These are phyloP conservation scores for Bipolaris gigantea DNA, from an alignment of 2,329 filamentous ascomycete species.

Conservation along the genomic window DNA sequence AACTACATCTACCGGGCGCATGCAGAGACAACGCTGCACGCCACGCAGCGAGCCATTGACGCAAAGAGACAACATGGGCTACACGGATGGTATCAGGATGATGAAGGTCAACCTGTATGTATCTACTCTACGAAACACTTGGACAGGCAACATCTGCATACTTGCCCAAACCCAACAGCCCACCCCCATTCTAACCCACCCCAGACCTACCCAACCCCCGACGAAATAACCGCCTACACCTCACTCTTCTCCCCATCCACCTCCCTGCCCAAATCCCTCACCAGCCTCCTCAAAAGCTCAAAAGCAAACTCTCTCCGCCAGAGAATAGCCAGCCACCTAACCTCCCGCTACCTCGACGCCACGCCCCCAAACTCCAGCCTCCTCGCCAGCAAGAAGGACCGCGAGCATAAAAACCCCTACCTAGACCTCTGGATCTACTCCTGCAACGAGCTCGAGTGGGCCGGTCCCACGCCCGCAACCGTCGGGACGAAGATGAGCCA, in stretches of 20 bases:
- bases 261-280: slow-evolving; percentile 63
- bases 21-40: slow-evolving; percentile 54
- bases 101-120: slow-evolving; percentile 42
- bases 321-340: slow-evolving; percentile 60
- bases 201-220: slow-evolving; percentile 23
- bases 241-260: slow-evolving; percentile 61
- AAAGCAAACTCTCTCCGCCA: slow-evolving; percentile 64
- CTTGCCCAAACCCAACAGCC: too few relatives aligned
- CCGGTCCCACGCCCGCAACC: slow-evolving; percentile 60
- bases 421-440: slow-evolving; percentile 69
- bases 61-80: slow-evolving; percentile 52
- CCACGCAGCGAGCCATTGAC: slow-evolving; percentile 54
- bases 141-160: too few relatives aligned
- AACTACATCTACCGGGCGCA: slow-evolving; percentile 56
- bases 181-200: neutral
- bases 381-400: slow-evolving; percentile 42
- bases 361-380: slow-evolving; percentile 20
- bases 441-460: slow-evolving; percentile 66
- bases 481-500: slow-evolving; percentile 61
- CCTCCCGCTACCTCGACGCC: slow-evolving; percentile 53
- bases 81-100: slow-evolving; percentile 56
- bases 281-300: slow-evolving; percentile 65
- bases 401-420: slow-evolving; percentile 64
- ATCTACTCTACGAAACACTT: too few relatives aligned
- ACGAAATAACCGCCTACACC: slow-evolving; percentile 68